Conservation (phyloP, 352 stramenopile genomes). For the Thraustochytrium sp. region DNA sequence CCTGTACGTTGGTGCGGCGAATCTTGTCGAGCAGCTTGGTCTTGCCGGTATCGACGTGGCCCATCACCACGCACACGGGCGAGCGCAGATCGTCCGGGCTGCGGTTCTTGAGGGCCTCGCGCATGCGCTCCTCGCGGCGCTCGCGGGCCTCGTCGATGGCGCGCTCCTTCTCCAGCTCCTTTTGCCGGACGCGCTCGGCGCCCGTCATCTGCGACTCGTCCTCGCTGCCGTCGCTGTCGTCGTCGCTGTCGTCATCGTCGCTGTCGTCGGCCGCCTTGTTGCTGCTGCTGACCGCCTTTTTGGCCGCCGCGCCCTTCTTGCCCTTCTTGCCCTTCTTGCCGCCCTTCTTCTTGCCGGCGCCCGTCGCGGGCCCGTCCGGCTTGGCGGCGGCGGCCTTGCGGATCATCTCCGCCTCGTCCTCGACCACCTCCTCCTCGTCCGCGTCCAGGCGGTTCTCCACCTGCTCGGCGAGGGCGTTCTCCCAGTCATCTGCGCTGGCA, state of each 20-base stretch:
- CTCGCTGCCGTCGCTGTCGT: slow-evolving; percentile 54
- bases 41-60: slow-evolving; percentile 94
- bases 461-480: slow-evolving; percentile 8
- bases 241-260: slow-evolving; percentile 63
- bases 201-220: slow-evolving; percentile 44
- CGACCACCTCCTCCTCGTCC: slow-evolving; percentile 26
- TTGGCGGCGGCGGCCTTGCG: neutral
- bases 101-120: slow-evolving; percentile 62
- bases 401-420: slow-evolving; percentile 9
- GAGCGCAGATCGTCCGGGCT: slow-evolving; percentile 87
- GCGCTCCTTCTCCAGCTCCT: slow-evolving; percentile 87
- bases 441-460: neutral
- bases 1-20: slow-evolving; percentile 95
- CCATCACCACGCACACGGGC: slow-evolving; percentile 99
- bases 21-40: slow-evolving; percentile 99
- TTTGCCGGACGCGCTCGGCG: neutral
- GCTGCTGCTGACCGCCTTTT: neutral
- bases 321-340: slow-evolving; percentile 40
- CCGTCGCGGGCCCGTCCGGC: neutral
- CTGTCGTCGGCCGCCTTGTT: slow-evolving; percentile 33
- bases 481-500: slow-evolving; percentile 8
- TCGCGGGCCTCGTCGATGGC: slow-evolving; percentile 73
- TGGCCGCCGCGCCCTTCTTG: slow-evolving; percentile 19
- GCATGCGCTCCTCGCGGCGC: slow-evolving; percentile 87
- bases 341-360: neutral